Evolutionary conservation across 805 yeast genomes (phyloP).

Genomic region (Sugiyamaella boreocaroliniensis): DNA sequence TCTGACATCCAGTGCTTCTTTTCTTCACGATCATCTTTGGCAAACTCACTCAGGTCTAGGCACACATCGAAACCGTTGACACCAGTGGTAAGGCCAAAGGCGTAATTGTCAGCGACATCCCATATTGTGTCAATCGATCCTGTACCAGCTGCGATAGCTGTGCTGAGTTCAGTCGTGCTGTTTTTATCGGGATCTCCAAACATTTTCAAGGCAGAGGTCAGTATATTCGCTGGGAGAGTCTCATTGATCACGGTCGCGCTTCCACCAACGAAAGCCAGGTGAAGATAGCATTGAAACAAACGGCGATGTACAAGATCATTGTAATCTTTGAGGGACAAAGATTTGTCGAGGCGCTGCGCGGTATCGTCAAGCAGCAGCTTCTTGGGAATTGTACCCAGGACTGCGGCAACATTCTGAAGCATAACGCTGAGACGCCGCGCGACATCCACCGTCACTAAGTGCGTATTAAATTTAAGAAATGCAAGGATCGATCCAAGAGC

Average conservation of each 20-base stretch:
- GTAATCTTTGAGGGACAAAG: conserved; percentile 22
- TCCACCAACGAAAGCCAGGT: conserved; percentile 23
- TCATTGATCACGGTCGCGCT: conserved; percentile 11
- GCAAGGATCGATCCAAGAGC: conserved; percentile 52
- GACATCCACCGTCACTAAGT: conserved; percentile 37
- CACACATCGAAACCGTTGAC: conserved; percentile 19
- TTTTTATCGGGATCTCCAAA: conserved; percentile 29
- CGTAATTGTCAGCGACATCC: conserved; percentile 34
- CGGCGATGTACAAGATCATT: conserved; percentile 38
- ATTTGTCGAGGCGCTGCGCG: conserved; percentile 18
- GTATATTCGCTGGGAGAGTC: conserved; percentile 36
- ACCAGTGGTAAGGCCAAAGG: conserved; percentile 39
- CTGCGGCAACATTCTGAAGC: conserved; percentile 38
- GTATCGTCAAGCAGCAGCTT: conserved; percentile 24
- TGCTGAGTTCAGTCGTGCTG: conserved; percentile 21
- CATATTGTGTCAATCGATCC: conserved; percentile 29
- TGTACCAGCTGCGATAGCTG: conserved; percentile 27
- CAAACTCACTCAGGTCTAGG: conserved; percentile 9
- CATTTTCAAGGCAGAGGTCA: conserved; percentile 27
- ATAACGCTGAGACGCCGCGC: conserved; percentile 43
- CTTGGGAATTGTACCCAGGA: conserved; percentile 24
- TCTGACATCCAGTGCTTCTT: conserved; percentile 25
- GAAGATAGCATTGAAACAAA: conserved; percentile 40
- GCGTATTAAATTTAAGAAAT: conserved; percentile 37
- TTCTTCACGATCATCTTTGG: conserved; percentile 4